Evolutionary conservation across 495 filamentous ascomycete genomes (phyloP), one percentile per base, ranked within the genome.

Genomic region (Astrocystis sublimbata): DNA sequence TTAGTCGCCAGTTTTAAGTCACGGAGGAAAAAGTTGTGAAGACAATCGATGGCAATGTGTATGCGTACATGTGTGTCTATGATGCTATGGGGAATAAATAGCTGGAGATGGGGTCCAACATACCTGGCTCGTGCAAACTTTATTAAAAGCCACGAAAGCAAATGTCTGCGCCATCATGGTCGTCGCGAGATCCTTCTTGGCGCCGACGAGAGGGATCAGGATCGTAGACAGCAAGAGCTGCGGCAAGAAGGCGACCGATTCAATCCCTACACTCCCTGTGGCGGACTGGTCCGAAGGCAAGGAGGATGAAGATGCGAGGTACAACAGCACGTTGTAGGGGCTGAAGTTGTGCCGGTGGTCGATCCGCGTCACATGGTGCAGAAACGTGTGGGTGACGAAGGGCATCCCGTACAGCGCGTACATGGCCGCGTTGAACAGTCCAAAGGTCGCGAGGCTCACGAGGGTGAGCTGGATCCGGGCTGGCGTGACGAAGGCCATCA

Each of bases 81-180:
- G 49, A 6, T 2, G 4, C 8, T 51, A 49, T 58, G n/a, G n/a
- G n/a, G n/a, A n/a, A n/a, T n/a, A n/a, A n/a, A n/a, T n/a, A n/a
- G n/a, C n/a, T n/a, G n/a, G 28, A 41, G 15, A 42, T 12, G 36
- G 17, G 21, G 10, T 26, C 12, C 19, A 28, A 61, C 78, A 23
- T 85, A 94, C 92, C 84, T 98, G 94, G 69, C 90, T 93, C 1
- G 94, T 98, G 82, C 93, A 97, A 17, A 98, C 94, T 79, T 98
- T 98, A 72, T 98, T 98, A 60, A 96, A 98, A 5, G 91, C 86
- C 6, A 98, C 94, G 74, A 98, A 98, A 0, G 94, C 90, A 72
- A 97, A 97, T 0, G 96, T 98, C 76, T 98, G 94, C n/a, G 91
- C 92, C n/a, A 98, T 83, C 87, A 98, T 91, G n/a, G 92, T 84